phyloP scores from a whole-genome alignment of 331 rosid genomes.

The Phaseolus coccineus region DNA sequence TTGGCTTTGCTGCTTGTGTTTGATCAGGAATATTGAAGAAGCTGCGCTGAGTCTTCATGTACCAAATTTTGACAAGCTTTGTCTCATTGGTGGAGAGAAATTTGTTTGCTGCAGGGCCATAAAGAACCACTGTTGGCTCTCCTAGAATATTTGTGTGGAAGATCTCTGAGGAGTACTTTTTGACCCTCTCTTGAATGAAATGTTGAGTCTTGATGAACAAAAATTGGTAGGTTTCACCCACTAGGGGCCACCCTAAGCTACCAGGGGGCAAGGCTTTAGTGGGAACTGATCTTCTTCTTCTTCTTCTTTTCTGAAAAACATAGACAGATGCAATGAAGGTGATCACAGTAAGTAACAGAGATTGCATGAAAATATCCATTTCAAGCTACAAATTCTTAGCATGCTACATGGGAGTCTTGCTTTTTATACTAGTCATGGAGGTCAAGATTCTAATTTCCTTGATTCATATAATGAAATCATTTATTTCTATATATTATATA shows the following conservation, averaged over 20 bases:
- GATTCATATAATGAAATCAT: no score
- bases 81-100: constrained; percentile 52
- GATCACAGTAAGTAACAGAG: constrained; percentile 32
- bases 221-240: constrained; percentile 56
- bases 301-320: constrained; percentile 36
- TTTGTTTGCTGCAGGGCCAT: constrained; percentile 56
- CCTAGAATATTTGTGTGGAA: constrained; percentile 60
- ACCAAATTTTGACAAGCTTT: constrained; percentile 53
- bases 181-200: constrained; percentile 41
- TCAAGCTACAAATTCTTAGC: neutral
- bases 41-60: constrained; percentile 53
- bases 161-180: constrained; percentile 49
- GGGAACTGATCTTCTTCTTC: neutral
- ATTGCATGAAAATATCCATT: constrained; percentile 42
- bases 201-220: constrained; percentile 40
- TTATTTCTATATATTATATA: no score
- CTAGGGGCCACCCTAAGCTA: constrained; percentile 55
- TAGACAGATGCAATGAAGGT: constrained; percentile 29
- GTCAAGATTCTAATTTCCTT: no score
- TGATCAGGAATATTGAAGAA: constrained; percentile 48
- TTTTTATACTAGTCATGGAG: neutral
- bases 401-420: neutral
- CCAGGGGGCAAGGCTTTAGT: constrained; percentile 56
- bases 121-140: constrained; percentile 52
- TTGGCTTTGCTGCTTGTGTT: neutral